Base-by-base conservation (phyloP, 1,284 basidiomycete genomes). In the Tetrapyrgos nigripes region DNA sequence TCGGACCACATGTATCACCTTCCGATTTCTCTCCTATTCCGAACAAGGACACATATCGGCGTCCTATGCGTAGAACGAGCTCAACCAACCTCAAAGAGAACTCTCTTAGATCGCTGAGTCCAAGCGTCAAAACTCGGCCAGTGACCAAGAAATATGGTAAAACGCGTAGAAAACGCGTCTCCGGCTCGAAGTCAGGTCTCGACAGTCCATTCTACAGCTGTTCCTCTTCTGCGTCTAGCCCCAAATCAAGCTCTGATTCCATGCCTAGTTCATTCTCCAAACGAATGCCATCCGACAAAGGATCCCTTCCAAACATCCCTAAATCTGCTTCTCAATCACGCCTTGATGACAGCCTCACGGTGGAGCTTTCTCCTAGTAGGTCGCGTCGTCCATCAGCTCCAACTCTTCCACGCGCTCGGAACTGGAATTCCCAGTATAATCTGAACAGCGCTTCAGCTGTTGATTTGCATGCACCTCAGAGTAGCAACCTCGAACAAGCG, bases 141-240 rank as follows among this genome's bases (percentile, higher is more conserved):
- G 51, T 29, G 27, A 50, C 24, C 21, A 63, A 55, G 50, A 60
- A 58, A 53, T 58, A 62, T 23, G 54, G 57, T 31, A 58, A 55
- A 50, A 28, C 57, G 40, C 27, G 52, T 37, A 33, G 24, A 10
- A 49, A 53, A 21, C 19, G 13, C 11, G 6, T 19, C 31, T n/a
- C 33, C 45, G 24, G 4, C 10, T 35, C 1, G n/a, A 43, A 59
- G 33, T 50, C 35, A 31, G 35, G 45, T 35, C 56, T 66, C 21
- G 59, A 61, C 53, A 68, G 58, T 26, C 74, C 71, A 6, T 76
- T 72, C 59, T 65, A 60, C 55, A 81, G 80, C 61, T 76, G 75
- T 45, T 79, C 80, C 23, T 72, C 68, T 40, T 83, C 83, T 59
- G 70, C 72, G 27, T 53, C 57, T 21, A 40, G 37, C 17, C 37